These are phyloP conservation scores for Phytophthora meadii DNA, from an alignment of 352 stramenopile genomes.

Conservation along the genomic window DNA sequence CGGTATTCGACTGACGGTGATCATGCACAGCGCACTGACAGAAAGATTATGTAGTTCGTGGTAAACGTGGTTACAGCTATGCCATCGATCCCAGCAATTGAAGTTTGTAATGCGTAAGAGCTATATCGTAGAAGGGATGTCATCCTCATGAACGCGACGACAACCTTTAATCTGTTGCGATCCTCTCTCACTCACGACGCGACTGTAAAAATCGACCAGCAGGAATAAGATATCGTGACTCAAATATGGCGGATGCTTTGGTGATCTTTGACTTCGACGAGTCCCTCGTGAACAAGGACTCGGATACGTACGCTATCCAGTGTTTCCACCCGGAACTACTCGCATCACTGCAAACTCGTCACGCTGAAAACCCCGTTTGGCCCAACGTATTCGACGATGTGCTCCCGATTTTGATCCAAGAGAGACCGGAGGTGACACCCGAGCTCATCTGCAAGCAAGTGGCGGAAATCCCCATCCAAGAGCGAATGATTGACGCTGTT, in stretches of 20 bases:
- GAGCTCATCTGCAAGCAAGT: conserved; percentile 49
- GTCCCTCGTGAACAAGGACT: conserved; percentile 66
- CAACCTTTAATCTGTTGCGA: not conserved
- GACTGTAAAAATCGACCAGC: not conserved
- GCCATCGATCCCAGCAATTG: not conserved
- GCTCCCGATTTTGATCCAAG: conserved; percentile 39
- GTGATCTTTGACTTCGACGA: conserved; percentile 66
- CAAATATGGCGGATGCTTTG: conserved; percentile 23
- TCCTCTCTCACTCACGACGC: not conserved
- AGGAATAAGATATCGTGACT: not conserved
- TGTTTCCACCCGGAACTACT: conserved; percentile 62
- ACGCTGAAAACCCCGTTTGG: conserved; percentile 44
- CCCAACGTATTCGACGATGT: conserved; percentile 69
- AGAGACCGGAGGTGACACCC: conserved; percentile 48
- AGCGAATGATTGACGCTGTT: conserved; percentile 70
- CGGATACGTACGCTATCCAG: conserved; percentile 70
- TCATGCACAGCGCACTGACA: no score
- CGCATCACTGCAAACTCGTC: conserved; percentile 28
- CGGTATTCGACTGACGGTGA: no score
- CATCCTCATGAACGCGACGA: not conserved
- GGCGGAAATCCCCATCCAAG: conserved; percentile 58
- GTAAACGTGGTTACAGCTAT: not conserved
- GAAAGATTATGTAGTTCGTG: not conserved
- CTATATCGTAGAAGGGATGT: not conserved
- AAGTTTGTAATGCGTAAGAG: not conserved